These are phyloP conservation scores for Fusarium verrucosum DNA, from an alignment of 2,329 filamentous ascomycete genomes.

Conservation along the genomic window DNA sequence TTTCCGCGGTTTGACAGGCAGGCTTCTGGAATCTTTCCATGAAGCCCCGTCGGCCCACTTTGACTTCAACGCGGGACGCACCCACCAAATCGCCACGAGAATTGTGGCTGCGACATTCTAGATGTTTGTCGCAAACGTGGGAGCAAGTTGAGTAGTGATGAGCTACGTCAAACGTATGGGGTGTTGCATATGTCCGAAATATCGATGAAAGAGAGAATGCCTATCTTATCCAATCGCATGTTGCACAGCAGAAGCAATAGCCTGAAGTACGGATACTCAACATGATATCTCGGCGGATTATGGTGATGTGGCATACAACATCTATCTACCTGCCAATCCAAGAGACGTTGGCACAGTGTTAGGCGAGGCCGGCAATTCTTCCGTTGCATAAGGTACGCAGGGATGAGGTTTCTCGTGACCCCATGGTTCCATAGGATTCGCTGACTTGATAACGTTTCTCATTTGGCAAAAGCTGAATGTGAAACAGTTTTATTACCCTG, in stretches of 20 bases:
- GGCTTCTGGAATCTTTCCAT: conserved; percentile 47
- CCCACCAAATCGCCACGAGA: conserved; percentile 26
- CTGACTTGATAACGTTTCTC: conserved; percentile 30
- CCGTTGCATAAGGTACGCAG: conserved; percentile 33
- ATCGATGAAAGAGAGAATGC: not conserved
- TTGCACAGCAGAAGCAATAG: not conserved
- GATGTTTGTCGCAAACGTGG: conserved; percentile 9
- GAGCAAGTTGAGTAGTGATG: not conserved
- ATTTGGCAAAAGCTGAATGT: conserved; percentile 37
- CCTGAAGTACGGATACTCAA: not conserved
- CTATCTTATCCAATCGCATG: not conserved
- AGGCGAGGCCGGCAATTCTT: conserved; percentile 39
- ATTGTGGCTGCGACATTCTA: conserved; percentile 30
- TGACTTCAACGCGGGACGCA: conserved; percentile 30
- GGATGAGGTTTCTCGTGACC: conserved; percentile 21
- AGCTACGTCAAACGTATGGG: conserved; percentile 9
- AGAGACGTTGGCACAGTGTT: conserved; percentile 24
- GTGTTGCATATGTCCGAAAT: not conserved
- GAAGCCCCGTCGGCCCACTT: conserved; percentile 37
- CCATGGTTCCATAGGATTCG: conserved; percentile 24
- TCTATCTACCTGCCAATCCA: conserved; percentile 17
- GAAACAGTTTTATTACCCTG: conserved; percentile 33
- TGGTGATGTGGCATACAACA: conserved; percentile 2
- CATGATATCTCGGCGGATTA: conserved; percentile 15
- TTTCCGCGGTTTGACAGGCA: conserved; percentile 27